Base-by-base conservation (phyloP, 768 basidiomycete species). In the Amanita jacksonii region DNA sequence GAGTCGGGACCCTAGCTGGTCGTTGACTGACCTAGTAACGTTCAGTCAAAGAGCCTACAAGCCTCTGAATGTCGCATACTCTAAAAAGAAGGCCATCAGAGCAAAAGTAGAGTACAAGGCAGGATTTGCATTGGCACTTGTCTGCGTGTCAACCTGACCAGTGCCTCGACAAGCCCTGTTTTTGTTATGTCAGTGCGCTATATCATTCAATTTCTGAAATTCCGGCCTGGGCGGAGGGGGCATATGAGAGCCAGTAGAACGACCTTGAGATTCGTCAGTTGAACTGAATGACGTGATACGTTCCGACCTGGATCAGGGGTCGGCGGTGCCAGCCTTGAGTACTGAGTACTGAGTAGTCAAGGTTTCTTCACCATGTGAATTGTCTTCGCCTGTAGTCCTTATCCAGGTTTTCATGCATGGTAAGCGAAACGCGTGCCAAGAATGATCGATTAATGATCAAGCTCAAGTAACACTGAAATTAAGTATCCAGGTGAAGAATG, bases 141-240 rank as follows among this genome's bases (percentile, higher is more conserved):
- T 83, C 3, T 65, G 67, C 8, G 75, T 55, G 52, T 84, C 77
- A 31, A 85, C 57, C 61, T 83, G 81, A 4, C 88, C 88, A 36
- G 82, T 85, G 34, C 72, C 86, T 3, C 89, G 88, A 34, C 91
- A 69, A n/a, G n/a, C n/a, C n/a, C n/a, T n/a, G n/a, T n/a, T n/a
- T n/a, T n/a, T n/a, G n/a, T n/a, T n/a, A n/a, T n/a, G n/a, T n/a
- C n/a, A n/a, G n/a, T n/a, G n/a, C n/a, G n/a, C n/a, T n/a, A n/a
- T n/a, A n/a, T n/a, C n/a, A n/a, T n/a, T n/a, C n/a, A n/a, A n/a
- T n/a, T n/a, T n/a, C n/a, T n/a, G n/a, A n/a, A 28, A 12, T 20
- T 16, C 37, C 36, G n/a, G 61, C 69, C 71, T 49, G 70, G 70
- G 52, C 72, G 67, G 76, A 78, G 73, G 56, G 78, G 77, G 48